These are phyloP conservation scores for Trichomonascaceae sp. DNA, from an alignment of 1,139 yeast genomes.

Conservation along the genomic window DNA sequence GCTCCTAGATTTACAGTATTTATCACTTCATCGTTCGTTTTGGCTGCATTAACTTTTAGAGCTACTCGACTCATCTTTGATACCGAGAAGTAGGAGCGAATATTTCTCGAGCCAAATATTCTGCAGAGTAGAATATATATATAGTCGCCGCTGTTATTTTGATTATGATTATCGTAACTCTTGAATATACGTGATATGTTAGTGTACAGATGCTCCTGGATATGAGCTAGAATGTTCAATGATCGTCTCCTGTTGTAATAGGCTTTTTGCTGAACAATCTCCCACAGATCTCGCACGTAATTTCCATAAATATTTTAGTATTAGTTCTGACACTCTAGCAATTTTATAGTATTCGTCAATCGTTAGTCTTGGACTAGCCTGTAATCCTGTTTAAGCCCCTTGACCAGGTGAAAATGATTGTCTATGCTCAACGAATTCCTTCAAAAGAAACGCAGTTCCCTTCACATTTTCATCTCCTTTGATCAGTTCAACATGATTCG, in stretches of 20 bases:
- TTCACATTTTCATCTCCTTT: neutral
- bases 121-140: neutral
- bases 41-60: neutral
- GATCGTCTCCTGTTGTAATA: no score
- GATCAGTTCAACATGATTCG: slow-evolving; percentile 8
- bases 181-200: no score
- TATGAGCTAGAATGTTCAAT: no score
- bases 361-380: no score
- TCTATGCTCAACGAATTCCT: slow-evolving; percentile 6
- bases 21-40: neutral
- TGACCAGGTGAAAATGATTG: neutral
- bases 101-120: no score
- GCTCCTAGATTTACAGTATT: neutral
- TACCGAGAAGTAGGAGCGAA: neutral
- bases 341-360: neutral
- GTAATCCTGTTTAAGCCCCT: neutral
- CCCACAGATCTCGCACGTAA: no score
- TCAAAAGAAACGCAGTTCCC: slow-evolving; percentile 1
- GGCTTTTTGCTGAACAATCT: no score
- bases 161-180: no score
- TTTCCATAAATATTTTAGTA: no score
- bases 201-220: no score
- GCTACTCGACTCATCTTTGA: neutral
- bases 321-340: no score
- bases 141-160: neutral